These are phyloP conservation scores for Yamadazyma dendronema DNA, from an alignment of 1,139 yeast genomes.

Conservation along the genomic window DNA sequence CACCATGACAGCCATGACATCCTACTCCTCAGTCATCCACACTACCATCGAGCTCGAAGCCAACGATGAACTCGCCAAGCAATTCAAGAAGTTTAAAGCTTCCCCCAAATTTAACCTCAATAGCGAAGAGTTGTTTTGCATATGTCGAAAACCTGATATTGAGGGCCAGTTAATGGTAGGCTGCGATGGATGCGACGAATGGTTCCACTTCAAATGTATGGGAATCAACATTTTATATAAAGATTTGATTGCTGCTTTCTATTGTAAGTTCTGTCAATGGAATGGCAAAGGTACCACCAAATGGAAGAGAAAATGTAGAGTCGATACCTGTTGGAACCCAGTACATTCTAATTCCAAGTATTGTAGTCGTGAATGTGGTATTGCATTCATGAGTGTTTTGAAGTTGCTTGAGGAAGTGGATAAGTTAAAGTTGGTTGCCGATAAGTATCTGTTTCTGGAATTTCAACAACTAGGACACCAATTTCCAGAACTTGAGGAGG, in stretches of 20 bases:
- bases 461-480: slow-evolving; percentile 26
- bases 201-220: slow-evolving; percentile 89
- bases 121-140: slow-evolving; percentile 70
- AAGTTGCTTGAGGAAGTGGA: slow-evolving; percentile 3
- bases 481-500: slow-evolving; percentile 43
- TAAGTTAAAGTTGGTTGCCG: slow-evolving; percentile 16
- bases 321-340: slow-evolving; percentile 59
- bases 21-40: slow-evolving; percentile 10
- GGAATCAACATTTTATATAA: slow-evolving; percentile 53
- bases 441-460: slow-evolving; percentile 13
- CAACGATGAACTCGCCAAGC: slow-evolving; percentile 42
- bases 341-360: slow-evolving; percentile 60
- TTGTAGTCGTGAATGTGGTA: slow-evolving; percentile 74
- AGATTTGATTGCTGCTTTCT: slow-evolving; percentile 61
- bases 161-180: slow-evolving; percentile 84
- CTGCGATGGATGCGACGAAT: slow-evolving; percentile 93
- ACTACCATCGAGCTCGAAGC: slow-evolving; percentile 18
- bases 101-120: slow-evolving; percentile 47
- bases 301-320: slow-evolving; percentile 79
- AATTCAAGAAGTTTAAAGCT: slow-evolving; percentile 40
- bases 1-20: no score
- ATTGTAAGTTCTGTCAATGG: slow-evolving; percentile 72
- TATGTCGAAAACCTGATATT: slow-evolving; percentile 75
- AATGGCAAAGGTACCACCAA: slow-evolving; percentile 42
- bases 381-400: slow-evolving; percentile 42